Evolutionary conservation across 1,284 basidiomycete genomes (phyloP).

Genomic region (Apiotrichum brassicae): DNA sequence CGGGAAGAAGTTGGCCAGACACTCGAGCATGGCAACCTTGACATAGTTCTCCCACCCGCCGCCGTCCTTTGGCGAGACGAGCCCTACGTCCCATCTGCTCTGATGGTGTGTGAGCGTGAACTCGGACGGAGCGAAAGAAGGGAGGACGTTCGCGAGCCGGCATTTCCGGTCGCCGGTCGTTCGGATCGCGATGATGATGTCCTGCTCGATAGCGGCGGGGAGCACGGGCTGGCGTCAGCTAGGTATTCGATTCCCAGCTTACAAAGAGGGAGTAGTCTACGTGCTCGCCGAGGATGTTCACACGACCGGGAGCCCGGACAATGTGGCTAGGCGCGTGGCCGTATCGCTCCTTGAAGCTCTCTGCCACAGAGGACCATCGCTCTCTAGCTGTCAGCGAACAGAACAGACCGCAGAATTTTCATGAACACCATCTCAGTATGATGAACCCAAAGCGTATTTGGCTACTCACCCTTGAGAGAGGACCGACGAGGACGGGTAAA

Average conservation of each 20-base stretch:
- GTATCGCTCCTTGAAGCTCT: constrained; percentile 60
- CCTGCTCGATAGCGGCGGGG: constrained; percentile 75
- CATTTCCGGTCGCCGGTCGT: constrained; percentile 4
- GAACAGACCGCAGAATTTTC: too few relatives aligned
- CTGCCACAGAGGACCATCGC: constrained; percentile 61
- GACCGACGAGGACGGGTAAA: constrained; percentile 54
- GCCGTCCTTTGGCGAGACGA: constrained; percentile 55
- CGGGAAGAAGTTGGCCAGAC: constrained; percentile 23
- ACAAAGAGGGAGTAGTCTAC: constrained; percentile 63
- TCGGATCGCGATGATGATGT: constrained; percentile 73
- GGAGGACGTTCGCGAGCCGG: constrained; percentile 58
- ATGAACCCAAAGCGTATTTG: too few relatives aligned
- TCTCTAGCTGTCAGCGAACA: too few relatives aligned
- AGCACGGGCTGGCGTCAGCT: constrained; percentile 52
- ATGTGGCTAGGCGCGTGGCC: constrained; percentile 64
- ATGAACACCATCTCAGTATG: too few relatives aligned
- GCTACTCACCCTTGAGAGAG: constrained; percentile 56
- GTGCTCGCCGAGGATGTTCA: constrained; percentile 75
- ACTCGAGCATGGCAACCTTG: constrained; percentile 53
- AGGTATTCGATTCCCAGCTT: neutral
- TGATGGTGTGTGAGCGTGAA: constrained; percentile 53
- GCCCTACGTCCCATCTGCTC: constrained; percentile 64
- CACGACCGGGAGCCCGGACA: constrained; percentile 72
- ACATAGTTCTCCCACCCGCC: constrained; percentile 80
- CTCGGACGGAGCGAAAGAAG: constrained; percentile 52